A percentile compares a stretch with the other conserved stretches of the same genome.
Evolutionary conservation across 2,329 filamentous ascomycete genomes (phyloP).

Genomic region (Grosmannia huntii): DNA sequence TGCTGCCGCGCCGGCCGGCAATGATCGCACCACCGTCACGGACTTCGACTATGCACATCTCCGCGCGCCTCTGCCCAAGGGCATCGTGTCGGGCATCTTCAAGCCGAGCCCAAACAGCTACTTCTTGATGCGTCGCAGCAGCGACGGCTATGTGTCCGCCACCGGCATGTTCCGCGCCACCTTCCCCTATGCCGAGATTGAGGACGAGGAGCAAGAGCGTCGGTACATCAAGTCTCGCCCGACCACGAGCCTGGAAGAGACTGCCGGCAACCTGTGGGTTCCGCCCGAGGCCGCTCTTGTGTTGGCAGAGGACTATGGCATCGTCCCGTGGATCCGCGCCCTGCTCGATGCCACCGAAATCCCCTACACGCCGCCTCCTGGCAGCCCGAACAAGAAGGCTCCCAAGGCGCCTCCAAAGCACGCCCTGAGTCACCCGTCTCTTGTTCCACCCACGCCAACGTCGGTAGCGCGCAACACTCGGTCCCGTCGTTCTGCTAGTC

Average conservation of each 20-base stretch:
- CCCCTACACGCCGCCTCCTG: slow-evolving; percentile 30
- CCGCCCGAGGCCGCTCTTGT: slow-evolving; percentile 67
- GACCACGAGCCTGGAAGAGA: slow-evolving; percentile 78
- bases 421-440: slow-evolving; percentile 23
- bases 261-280: slow-evolving; percentile 95
- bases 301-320: slow-evolving; percentile 77
- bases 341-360: slow-evolving; percentile 83
- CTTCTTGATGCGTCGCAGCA: slow-evolving; percentile 87
- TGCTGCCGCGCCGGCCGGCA: slow-evolving; percentile 55
- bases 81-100: slow-evolving; percentile 87
- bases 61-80: slow-evolving; percentile 81
- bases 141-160: slow-evolving; percentile 72
- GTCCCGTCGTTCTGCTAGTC: slow-evolving; percentile 44
- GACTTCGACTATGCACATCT: slow-evolving; percentile 94
- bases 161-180: slow-evolving; percentile 90
- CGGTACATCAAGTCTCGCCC: slow-evolving; percentile 72
- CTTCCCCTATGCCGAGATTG: slow-evolving; percentile 62
- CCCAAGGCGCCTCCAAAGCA: slow-evolving; percentile 64
- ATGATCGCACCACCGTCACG: slow-evolving; percentile 60
- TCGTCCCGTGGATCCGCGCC: slow-evolving; percentile 80
- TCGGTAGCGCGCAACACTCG: slow-evolving; percentile 33
- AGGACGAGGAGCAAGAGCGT: slow-evolving; percentile 65
- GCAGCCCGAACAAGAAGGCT: slow-evolving; percentile 62
- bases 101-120: slow-evolving; percentile 81
- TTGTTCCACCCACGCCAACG: slow-evolving; percentile 37